Conservation (phyloP, 768 basidiomycete genomes). For the Tricholoma terreum region DNA sequence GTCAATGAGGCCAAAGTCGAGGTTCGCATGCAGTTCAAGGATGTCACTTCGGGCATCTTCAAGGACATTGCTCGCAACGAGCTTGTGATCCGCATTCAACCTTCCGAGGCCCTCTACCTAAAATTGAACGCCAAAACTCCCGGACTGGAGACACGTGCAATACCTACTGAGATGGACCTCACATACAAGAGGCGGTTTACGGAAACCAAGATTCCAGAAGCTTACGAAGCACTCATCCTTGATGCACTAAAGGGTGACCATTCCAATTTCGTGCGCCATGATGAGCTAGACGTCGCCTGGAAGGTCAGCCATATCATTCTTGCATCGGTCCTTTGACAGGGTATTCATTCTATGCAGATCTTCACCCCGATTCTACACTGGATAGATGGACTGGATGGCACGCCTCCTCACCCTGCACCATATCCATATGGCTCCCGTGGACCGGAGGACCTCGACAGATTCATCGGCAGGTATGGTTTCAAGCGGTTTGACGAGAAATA, state of each 20-base stretch:
- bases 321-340: background rate
- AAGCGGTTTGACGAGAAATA: slow-evolving; percentile 65
- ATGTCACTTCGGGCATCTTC: slow-evolving; percentile 96
- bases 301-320: slow-evolving; percentile 59
- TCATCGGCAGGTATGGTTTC: slow-evolving; percentile 75
- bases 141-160: slow-evolving; percentile 83
- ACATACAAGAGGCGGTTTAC: slow-evolving; percentile 96
- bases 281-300: slow-evolving; percentile 97
- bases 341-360: slow-evolving; percentile 50
- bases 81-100: slow-evolving; percentile 96
- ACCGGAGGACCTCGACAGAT: slow-evolving; percentile 79
- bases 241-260: slow-evolving; percentile 98
- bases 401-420: slow-evolving; percentile 62
- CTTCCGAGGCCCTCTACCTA: slow-evolving; percentile 93
- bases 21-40: slow-evolving; percentile 97
- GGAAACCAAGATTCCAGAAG: slow-evolving; percentile 91
- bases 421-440: slow-evolving; percentile 97
- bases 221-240: slow-evolving; percentile 92
- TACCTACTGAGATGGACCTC: slow-evolving; percentile 97
- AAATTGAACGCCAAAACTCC: slow-evolving; percentile 96
- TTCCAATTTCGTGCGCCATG: slow-evolving; percentile 97
- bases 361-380: slow-evolving; percentile 94
- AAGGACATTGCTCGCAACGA: slow-evolving; percentile 95
- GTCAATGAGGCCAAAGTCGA: slow-evolving; percentile 99
- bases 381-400: slow-evolving; percentile 80